Evolutionary conservation across 768 basidiomycete species (phyloP).

Genomic region (Auriscalpium orientale): DNA sequence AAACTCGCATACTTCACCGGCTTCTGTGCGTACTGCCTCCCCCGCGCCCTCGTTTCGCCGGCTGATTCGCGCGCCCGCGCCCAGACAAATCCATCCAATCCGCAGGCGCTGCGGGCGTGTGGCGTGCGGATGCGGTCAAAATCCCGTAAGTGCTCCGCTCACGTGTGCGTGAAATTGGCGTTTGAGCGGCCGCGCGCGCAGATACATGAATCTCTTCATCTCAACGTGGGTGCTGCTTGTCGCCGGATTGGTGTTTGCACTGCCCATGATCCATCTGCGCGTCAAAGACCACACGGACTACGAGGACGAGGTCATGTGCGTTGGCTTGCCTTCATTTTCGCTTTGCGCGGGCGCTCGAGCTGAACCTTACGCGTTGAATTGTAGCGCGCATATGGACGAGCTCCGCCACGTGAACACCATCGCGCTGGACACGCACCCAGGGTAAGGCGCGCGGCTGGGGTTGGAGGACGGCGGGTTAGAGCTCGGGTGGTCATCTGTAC

Average conservation of each 20-base stretch:
- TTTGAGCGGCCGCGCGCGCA: constrained; percentile 12
- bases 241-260: constrained; percentile 54
- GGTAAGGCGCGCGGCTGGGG: background rate
- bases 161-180: background rate
- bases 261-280: constrained; percentile 68
- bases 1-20: constrained; percentile 78
- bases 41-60: background rate
- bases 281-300: constrained; percentile 53
- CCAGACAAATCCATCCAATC: constrained; percentile 69
- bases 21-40: constrained; percentile 50
- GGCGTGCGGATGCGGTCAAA: constrained; percentile 59
- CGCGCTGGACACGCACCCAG: background rate
- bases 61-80: constrained; percentile 13
- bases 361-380: background rate
- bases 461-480: background rate
- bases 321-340: constrained; percentile 1
- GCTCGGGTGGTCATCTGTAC: background rate
- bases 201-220: constrained; percentile 63
- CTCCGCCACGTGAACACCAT: background rate
- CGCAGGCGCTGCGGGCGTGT: constrained; percentile 65
- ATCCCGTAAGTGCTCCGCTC: constrained; percentile 42
- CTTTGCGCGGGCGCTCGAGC: background rate
- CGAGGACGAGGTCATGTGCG: constrained; percentile 48
- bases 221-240: constrained; percentile 70
- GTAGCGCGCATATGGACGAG: background rate